A percentile compares a stretch with the other conserved stretches of the same genome.
These are phyloP conservation scores for Auricularia sp. DNA, from an alignment of 768 basidiomycete species.

Conservation along the genomic window DNA sequence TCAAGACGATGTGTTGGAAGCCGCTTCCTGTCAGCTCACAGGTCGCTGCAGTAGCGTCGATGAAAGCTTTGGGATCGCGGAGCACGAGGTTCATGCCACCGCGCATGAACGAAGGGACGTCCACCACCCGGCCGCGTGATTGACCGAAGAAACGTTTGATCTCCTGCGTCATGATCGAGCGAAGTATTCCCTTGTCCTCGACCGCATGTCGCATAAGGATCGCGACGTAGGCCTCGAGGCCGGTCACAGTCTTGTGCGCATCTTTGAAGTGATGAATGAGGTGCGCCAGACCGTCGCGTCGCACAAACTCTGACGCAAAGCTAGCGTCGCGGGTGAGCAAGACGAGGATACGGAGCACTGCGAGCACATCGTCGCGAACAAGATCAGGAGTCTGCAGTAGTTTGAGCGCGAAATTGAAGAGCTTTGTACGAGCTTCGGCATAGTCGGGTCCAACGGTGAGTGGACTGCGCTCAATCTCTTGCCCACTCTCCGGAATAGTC, in stretches of 20 bases:
- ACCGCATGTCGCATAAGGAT: slow-evolving; percentile 87
- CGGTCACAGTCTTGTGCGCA: slow-evolving; percentile 30
- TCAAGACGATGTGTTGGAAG: slow-evolving; percentile 49
- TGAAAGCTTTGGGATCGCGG: slow-evolving; percentile 68
- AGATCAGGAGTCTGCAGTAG: slow-evolving; percentile 56
- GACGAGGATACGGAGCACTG: slow-evolving; percentile 73
- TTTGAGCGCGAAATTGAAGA: slow-evolving; percentile 69
- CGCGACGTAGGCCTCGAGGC: slow-evolving; percentile 73
- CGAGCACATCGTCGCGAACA: slow-evolving; percentile 72
- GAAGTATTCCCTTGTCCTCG: slow-evolving; percentile 60
- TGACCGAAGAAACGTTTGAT: slow-evolving; percentile 73
- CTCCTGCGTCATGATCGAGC: slow-evolving; percentile 69
- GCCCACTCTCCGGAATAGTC: slow-evolving; percentile 59
- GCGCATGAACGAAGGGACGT: slow-evolving; percentile 63
- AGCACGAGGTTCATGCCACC: slow-evolving; percentile 70
- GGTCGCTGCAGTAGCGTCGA: slow-evolving; percentile 57
- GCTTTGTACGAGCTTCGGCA: slow-evolving; percentile 45
- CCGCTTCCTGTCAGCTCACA: slow-evolving; percentile 60
- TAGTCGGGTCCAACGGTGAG: slow-evolving; percentile 46
- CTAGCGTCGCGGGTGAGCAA: slow-evolving; percentile 67
- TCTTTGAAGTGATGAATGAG: slow-evolving; percentile 21
- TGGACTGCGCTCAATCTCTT: slow-evolving; percentile 28
- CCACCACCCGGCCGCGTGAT: slow-evolving; percentile 50
- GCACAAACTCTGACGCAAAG: slow-evolving; percentile 57
- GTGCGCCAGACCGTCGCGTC: slow-evolving; percentile 58